Conservation (phyloP, 148 eudicot genomes). For the Camellia lanceoleosa region DNA sequence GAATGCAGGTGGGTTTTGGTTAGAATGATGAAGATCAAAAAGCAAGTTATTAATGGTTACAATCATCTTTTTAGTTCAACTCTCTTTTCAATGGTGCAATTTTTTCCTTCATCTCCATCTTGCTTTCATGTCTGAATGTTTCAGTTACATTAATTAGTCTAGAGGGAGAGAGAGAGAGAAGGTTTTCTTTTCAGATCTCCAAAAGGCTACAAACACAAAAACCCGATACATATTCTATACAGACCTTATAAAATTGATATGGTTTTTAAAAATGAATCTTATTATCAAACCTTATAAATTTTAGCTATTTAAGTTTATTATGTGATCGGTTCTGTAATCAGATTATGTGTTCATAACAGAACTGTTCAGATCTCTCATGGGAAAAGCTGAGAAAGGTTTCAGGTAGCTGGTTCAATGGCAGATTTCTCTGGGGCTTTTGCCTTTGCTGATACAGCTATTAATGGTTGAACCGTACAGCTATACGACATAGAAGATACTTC, state of each 20-base stretch:
- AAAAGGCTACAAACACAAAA: too few species aligned
- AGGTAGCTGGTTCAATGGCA: constrained; percentile 15
- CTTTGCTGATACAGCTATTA: constrained; percentile 29
- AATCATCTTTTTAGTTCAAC: not conserved
- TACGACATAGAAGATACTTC: constrained; percentile 2
- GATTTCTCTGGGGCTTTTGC: constrained; percentile 22
- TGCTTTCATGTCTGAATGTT: constrained; percentile 21
- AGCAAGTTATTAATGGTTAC: not conserved
- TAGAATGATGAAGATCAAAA: constrained; percentile 11
- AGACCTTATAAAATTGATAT: too few species aligned
- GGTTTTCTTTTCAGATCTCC: constrained; percentile 23
- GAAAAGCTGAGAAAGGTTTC: constrained; percentile 22
- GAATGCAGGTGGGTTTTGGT: constrained; percentile 25
- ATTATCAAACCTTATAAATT: too few species aligned
- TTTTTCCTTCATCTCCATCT: constrained; percentile 19
- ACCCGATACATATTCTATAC: too few species aligned
- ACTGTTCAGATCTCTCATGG: constrained; percentile 20
- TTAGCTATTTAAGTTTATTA: too few species aligned
- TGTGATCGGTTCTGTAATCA: too few species aligned
- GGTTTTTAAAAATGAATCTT: too few species aligned
- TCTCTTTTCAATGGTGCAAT: constrained; percentile 11
- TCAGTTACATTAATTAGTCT: constrained; percentile 29
- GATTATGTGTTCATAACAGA: too few species aligned
- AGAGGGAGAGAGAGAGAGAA: constrained; percentile 6
- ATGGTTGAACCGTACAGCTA: constrained; percentile 28